phyloP scores from a whole-genome alignment of 2,329 filamentous ascomycete species.

The Fusarium sp. region DNA sequence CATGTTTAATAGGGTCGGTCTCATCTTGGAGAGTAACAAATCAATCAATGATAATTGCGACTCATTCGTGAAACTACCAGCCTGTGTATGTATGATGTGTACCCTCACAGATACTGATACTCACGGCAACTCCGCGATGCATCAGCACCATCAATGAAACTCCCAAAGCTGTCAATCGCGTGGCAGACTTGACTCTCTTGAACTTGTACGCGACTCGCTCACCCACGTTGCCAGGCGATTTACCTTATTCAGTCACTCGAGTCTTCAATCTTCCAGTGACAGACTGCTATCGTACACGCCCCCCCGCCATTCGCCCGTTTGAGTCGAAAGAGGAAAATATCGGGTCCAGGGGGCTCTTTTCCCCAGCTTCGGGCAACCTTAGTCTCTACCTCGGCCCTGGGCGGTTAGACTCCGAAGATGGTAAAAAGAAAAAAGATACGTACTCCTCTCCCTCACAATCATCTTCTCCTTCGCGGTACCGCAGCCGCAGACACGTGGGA shows the following conservation, averaged over 20 bases:
- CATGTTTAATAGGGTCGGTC: slow-evolving; percentile 13
- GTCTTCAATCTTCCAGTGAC: neutral
- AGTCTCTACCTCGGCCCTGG: slow-evolving; percentile 18
- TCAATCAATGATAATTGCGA: slow-evolving; percentile 4
- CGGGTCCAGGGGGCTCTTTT: neutral
- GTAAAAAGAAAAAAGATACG: neutral
- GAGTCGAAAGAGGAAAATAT: slow-evolving; percentile 14
- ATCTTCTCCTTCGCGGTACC: neutral
- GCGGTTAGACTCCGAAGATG: slow-evolving; percentile 6
- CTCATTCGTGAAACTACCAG: slow-evolving; percentile 20
- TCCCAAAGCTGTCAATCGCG: slow-evolving; percentile 38
- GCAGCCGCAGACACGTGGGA: slow-evolving; percentile 35
- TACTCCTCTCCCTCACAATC: no score
- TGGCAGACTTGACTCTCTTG: slow-evolving; percentile 25
- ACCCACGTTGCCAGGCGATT: slow-evolving; percentile 8
- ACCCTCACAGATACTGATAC: neutral
- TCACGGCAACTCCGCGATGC: slow-evolving; percentile 26
- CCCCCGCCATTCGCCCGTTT: slow-evolving; percentile 14
- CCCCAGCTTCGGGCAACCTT: slow-evolving; percentile 31
- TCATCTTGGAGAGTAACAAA: slow-evolving; percentile 1
- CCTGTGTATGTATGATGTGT: no score
- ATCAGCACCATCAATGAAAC: slow-evolving; percentile 24
- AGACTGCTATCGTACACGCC: slow-evolving; percentile 9
- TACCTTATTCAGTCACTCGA: neutral
- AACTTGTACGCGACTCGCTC: slow-evolving; percentile 32